Evolutionary conservation across 805 yeast species (phyloP).

Genomic region (Saccharomycopsis sp.): DNA sequence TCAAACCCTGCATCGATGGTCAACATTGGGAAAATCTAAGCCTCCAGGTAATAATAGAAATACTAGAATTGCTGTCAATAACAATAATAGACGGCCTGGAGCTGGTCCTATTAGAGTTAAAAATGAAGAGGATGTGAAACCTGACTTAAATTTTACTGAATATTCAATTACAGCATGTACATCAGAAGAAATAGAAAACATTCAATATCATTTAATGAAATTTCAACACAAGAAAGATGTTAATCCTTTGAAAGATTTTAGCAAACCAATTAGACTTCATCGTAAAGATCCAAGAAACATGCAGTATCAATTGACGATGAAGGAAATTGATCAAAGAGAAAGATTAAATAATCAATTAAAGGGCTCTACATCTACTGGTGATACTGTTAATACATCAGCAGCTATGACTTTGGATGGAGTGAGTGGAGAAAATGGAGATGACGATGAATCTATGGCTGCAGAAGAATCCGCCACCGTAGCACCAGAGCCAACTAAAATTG

Average conservation of each 20-base stretch:
- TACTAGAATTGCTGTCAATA: background rate
- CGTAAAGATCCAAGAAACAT: conserved; percentile 89
- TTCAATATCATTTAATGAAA: conserved; percentile 73
- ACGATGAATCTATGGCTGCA: background rate
- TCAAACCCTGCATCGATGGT: too few relatives aligned
- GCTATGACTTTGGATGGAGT: background rate
- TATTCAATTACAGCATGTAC: conserved; percentile 69
- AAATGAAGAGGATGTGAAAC: background rate
- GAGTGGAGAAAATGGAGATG: background rate
- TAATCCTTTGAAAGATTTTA: conserved; percentile 65
- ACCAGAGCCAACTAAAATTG: conserved; percentile 49
- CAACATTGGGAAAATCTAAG: too few relatives aligned
- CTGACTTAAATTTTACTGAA: conserved; percentile 9
- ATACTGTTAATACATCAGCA: background rate
- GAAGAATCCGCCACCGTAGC: conserved; percentile 28
- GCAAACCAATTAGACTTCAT: conserved; percentile 79
- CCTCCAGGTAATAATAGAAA: too few relatives aligned
- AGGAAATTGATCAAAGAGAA: conserved; percentile 55
- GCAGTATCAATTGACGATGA: conserved; percentile 76
- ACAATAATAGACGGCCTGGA: background rate
- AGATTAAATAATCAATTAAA: conserved; percentile 32
- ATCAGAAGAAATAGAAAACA: conserved; percentile 60
- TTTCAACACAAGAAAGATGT: conserved; percentile 69
- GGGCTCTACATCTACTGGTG: conserved; percentile 1
- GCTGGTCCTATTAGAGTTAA: background rate